These are phyloP conservation scores for Triangularia setosa DNA, from an alignment of 2,329 filamentous ascomycete genomes.

Conservation along the genomic window DNA sequence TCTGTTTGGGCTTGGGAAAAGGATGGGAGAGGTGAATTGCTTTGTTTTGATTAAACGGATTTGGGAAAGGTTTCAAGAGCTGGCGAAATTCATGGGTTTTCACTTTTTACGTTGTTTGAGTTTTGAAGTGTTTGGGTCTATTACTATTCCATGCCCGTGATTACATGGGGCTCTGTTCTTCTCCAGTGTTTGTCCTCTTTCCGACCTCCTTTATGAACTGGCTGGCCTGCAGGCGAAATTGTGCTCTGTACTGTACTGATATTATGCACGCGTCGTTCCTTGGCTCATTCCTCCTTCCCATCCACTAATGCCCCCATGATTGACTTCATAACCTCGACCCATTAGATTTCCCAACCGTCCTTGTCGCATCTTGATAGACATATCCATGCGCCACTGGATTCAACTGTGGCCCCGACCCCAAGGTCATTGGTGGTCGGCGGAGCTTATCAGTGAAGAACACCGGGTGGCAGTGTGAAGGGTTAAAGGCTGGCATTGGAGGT, in stretches of 20 bases:
- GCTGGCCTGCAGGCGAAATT: neutral
- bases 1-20: neutral
- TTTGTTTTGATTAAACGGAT: neutral
- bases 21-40: neutral
- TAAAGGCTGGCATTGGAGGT: slow-evolving; percentile 32
- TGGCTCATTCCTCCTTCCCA: neutral
- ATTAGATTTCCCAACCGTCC: slow-evolving; percentile 34
- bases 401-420: slow-evolving; percentile 21
- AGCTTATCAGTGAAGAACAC: slow-evolving; percentile 71
- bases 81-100: neutral
- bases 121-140: neutral
- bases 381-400: slow-evolving; percentile 60
- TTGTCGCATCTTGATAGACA: slow-evolving; percentile 47
- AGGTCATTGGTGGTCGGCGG: slow-evolving; percentile 45
- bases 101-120: neutral
- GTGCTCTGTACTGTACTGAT: neutral
- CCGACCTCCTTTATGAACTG: neutral
- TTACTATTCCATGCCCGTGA: neutral
- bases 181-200: neutral
- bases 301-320: neutral
- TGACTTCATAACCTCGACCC: slow-evolving; percentile 23
- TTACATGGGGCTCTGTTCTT: neutral
- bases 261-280: neutral
- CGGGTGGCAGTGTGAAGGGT: slow-evolving; percentile 62
- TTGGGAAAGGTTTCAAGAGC: neutral